A percentile compares a stretch with the other conserved stretches of the same genome.
Conservation (phyloP, 2,329 filamentous ascomycete species). For the Aspergillus eucalypticola region DNA sequence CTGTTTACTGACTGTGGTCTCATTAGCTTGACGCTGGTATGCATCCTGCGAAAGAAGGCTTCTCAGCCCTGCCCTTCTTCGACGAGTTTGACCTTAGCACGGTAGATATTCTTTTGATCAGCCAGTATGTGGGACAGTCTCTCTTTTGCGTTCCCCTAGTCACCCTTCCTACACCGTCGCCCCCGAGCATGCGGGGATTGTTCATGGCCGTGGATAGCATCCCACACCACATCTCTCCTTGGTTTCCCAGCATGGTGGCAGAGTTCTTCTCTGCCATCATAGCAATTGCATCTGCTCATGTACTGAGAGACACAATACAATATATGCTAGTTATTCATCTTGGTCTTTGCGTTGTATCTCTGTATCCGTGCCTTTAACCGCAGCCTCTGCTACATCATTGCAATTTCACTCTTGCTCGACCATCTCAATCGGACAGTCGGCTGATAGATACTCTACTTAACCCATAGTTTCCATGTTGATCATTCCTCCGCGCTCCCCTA, state of each 20-base stretch:
- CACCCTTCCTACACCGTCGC: slow-evolving; percentile 7
- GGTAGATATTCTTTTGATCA: slow-evolving; percentile 94
- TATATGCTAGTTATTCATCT: slow-evolving; percentile 23
- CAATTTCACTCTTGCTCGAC: not conserved
- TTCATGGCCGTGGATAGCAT: not conserved
- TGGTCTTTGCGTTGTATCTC: slow-evolving; percentile 22
- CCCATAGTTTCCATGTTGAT: slow-evolving; percentile 92
- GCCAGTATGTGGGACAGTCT: slow-evolving; percentile 76
- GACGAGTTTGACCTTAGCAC: slow-evolving; percentile 98
- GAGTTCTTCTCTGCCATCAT: not conserved
- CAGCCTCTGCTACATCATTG: slow-evolving; percentile 11
- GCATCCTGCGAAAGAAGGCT: slow-evolving; percentile 92
- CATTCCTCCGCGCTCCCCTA: slow-evolving; percentile 99
- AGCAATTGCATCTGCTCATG: slow-evolving; percentile 21
- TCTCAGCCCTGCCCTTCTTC: slow-evolving; percentile 92
- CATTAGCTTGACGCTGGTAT: slow-evolving; percentile 89
- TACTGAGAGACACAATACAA: slow-evolving; percentile 42
- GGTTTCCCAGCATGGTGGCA: not conserved
- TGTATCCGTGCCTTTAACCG: slow-evolving; percentile 20
- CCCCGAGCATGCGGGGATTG: not conserved
- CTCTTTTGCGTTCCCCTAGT: slow-evolving; percentile 20
- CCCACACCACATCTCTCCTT: not conserved
- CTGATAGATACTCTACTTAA: slow-evolving; percentile 29
- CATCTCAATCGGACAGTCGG: slow-evolving; percentile 14
- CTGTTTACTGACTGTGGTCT: slow-evolving; percentile 13